Evolutionary conservation across 768 basidiomycete species (phyloP).

Genomic region (Suillus ampliporus): DNA sequence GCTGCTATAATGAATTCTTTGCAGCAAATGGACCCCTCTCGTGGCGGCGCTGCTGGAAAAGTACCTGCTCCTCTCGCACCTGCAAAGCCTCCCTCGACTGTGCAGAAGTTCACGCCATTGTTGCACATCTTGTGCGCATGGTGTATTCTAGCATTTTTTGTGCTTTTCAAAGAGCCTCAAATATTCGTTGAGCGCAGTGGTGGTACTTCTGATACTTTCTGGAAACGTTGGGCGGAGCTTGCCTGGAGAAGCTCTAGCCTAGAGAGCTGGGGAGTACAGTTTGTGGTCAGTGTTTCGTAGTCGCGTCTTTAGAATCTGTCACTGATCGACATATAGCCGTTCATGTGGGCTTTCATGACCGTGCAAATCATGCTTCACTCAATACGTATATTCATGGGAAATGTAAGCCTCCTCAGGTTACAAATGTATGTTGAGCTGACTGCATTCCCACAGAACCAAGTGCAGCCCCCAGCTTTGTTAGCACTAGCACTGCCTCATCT

Average conservation of each 20-base stretch:
- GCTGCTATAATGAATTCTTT: slow-evolving; percentile 47
- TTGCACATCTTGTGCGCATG: slow-evolving; percentile 70
- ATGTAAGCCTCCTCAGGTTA: slow-evolving; percentile 51
- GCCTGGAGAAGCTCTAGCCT: slow-evolving; percentile 41
- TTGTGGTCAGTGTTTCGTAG: slow-evolving; percentile 55
- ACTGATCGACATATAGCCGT: slow-evolving; percentile 54
- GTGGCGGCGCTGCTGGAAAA: slow-evolving; percentile 32
- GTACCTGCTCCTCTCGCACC: slow-evolving; percentile 25
- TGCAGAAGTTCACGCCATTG: slow-evolving; percentile 69
- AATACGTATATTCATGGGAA: slow-evolving; percentile 68
- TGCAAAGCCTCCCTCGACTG: slow-evolving; percentile 45
- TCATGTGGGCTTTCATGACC: slow-evolving; percentile 84
- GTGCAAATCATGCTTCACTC: slow-evolving; percentile 76
- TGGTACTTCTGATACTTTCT: slow-evolving; percentile 43
- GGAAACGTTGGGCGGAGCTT: slow-evolving; percentile 71
- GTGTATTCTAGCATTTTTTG: slow-evolving; percentile 69
- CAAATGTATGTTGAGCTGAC: slow-evolving; percentile 15
- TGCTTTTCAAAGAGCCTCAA: slow-evolving; percentile 67
- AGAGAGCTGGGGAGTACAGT: slow-evolving; percentile 55
- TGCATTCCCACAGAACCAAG: slow-evolving; percentile 51
- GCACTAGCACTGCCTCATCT: slow-evolving; percentile 66
- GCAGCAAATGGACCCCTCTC: slow-evolving; percentile 30
- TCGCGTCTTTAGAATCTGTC: slow-evolving; percentile 6
- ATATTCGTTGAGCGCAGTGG: slow-evolving; percentile 45
- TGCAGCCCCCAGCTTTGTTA: slow-evolving; percentile 64